These are phyloP conservation scores for Leccinum arenicola DNA, from an alignment of 768 basidiomycete species.

Conservation along the genomic window DNA sequence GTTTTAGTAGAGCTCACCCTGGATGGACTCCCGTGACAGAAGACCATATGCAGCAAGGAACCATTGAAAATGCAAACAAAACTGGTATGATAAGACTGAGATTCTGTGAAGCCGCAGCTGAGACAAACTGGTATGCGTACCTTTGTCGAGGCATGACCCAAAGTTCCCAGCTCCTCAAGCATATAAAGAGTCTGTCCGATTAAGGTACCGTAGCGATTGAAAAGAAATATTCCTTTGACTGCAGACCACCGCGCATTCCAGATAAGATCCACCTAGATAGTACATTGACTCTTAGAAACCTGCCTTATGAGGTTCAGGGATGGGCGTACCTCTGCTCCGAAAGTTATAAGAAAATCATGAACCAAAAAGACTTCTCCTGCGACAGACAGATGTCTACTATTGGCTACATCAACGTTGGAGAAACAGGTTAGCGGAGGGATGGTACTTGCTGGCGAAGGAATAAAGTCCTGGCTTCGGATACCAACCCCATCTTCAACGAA, in stretches of 20 bases:
- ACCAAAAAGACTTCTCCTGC: slow-evolving; percentile 3
- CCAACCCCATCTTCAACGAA: not conserved
- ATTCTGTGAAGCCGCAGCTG: not conserved
- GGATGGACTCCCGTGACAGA: not conserved
- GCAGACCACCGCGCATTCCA: slow-evolving; percentile 12
- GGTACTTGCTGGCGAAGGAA: not conserved
- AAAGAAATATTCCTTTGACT: slow-evolving; percentile 14
- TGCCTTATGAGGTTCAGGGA: not conserved
- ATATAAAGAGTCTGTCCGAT: slow-evolving; percentile 6
- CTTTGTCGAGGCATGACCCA: slow-evolving; percentile 9
- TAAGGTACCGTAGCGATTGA: slow-evolving; percentile 20
- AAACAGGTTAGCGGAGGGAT: not conserved
- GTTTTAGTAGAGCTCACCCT: not conserved
- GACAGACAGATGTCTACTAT: not conserved
- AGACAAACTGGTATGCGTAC: not conserved
- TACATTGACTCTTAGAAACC: not conserved
- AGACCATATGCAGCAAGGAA: not conserved
- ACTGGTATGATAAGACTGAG: slow-evolving; percentile 1
- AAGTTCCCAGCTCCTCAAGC: slow-evolving; percentile 15
- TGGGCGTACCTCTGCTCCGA: slow-evolving; percentile 13
- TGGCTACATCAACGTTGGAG: not conserved
- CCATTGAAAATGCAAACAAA: slow-evolving; percentile 10
- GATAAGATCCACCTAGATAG: not conserved
- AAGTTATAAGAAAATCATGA: slow-evolving; percentile 13
- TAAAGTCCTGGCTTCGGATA: not conserved